A percentile compares a stretch with the other conserved stretches of the same genome.
phyloP scores from a whole-genome alignment of 768 basidiomycete genomes.

The Lactarius psammicola region DNA sequence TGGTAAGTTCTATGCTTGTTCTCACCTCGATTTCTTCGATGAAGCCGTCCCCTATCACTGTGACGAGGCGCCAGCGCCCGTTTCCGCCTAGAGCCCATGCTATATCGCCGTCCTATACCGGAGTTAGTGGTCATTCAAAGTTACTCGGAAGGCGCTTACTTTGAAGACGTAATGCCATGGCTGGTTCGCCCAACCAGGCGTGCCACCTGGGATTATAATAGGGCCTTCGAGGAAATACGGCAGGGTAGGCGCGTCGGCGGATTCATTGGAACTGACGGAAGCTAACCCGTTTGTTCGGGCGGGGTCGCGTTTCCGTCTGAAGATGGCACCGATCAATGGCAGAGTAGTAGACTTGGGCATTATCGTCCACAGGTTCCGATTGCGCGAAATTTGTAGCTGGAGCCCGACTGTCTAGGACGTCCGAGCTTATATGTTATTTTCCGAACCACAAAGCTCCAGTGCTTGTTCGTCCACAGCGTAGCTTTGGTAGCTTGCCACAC shows the following conservation, averaged over 20 bases:
- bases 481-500: not conserved
- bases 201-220: conserved; percentile 7
- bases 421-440: conserved; percentile 10
- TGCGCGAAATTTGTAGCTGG: not conserved
- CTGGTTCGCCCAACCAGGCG: conserved; percentile 21
- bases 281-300: not conserved
- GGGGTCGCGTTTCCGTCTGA: conserved; percentile 7
- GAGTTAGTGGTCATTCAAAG: not conserved
- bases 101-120: conserved; percentile 10
- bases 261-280: not conserved
- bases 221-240: conserved; percentile 4
- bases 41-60: conserved; percentile 15
- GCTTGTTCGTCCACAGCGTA: conserved; percentile 8
- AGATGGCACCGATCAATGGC: not conserved
- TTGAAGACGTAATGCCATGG: conserved; percentile 24
- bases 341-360: not conserved
- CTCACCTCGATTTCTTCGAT: conserved; percentile 19
- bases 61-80: conserved; percentile 23
- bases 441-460: conserved; percentile 2
- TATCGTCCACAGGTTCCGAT: not conserved
- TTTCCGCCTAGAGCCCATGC: conserved; percentile 21
- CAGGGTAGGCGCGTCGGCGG: not conserved
- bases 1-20: too few relatives aligned
- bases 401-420: not conserved
- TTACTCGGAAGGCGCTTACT: not conserved